These are phyloP conservation scores for Fusarium tricinctum DNA, from an alignment of 2,329 filamentous ascomycete genomes.

Conservation along the genomic window DNA sequence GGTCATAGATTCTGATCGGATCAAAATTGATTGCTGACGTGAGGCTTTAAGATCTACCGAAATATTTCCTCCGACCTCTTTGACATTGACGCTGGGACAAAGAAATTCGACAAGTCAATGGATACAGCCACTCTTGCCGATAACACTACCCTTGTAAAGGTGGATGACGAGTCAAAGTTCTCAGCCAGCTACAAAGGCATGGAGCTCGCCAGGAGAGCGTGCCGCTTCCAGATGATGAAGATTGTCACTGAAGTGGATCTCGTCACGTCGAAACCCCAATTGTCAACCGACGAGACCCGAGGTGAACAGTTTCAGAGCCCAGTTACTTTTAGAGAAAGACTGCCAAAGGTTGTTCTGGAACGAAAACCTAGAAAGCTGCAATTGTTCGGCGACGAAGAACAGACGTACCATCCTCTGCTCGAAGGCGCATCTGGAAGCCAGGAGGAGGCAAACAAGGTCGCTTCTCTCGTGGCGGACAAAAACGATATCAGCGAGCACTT, in stretches of 20 bases:
- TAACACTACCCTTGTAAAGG: background rate
- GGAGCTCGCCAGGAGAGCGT: background rate
- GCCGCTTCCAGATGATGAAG: conserved; percentile 10
- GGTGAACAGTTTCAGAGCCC: background rate
- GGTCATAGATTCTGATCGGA: background rate
- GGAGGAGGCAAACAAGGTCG: background rate
- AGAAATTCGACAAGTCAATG: background rate
- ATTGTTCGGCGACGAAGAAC: background rate
- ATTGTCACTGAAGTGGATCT: conserved; percentile 2
- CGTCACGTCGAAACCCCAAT: background rate
- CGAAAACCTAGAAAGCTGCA: background rate
- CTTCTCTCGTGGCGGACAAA: background rate
- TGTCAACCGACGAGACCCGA: background rate
- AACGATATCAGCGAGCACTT: background rate
- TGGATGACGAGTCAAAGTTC: background rate
- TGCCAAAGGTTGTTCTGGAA: background rate
- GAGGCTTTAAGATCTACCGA: background rate
- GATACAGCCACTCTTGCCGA: background rate
- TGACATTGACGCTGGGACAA: background rate
- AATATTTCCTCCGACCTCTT: background rate
- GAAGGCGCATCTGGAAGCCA: background rate
- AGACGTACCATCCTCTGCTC: background rate
- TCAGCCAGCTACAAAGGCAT: background rate
- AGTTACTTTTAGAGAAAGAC: background rate
- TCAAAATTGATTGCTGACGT: too few species aligned